Evolutionary conservation across 306 rosid genomes (phyloP), one percentile per base, ranked within the genome.

Genomic region (Heteromeles arbutifolia): DNA sequence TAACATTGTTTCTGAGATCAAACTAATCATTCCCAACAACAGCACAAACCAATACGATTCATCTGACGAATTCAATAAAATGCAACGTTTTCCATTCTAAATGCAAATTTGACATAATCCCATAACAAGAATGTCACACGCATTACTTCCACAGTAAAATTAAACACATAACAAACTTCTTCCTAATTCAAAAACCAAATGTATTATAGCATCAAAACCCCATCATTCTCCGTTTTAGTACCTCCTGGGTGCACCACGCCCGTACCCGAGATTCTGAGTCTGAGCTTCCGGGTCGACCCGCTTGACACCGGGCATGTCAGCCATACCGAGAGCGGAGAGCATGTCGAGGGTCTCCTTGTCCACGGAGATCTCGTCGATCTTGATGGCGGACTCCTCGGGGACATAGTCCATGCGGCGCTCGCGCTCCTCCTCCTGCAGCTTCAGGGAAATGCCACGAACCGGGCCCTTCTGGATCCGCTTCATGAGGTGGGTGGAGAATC

Each of bases 401-500:
- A 90, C 92, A 65, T 81, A 87, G 73, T 90, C 95, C 92, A 90
- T 85, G 58, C 90, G 84, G n/a, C 90, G 86, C 80, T 90, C 90
- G 1, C 90, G 77, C 81, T 90, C 92, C 58, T 90, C 92, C 79
- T 90, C 95, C 74, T 90, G 92, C 9, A 90, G 90, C 84, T 86
- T 90, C n/a, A 90, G 74, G 0, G 95, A 90, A 72, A 90, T 87
- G 2, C 95, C 95, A 5, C 90, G 84, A 8, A 90, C 92, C 0
- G 95, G 84, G 13, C 95, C 95, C 79, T 87, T 90, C 82, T 87
- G 90, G 43, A 89, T 89, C 14, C 94, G 78, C 80, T 87, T 89
- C 90, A 89, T 85, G 8, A 87, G 86, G n/a, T 90, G 95, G 1
- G 90, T 90, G 0, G 95, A 87, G 82, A 90, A 90, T 0, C 91